phyloP scores from a whole-genome alignment of 2,329 filamentous ascomycete species.

The Aspergillus sp. region DNA sequence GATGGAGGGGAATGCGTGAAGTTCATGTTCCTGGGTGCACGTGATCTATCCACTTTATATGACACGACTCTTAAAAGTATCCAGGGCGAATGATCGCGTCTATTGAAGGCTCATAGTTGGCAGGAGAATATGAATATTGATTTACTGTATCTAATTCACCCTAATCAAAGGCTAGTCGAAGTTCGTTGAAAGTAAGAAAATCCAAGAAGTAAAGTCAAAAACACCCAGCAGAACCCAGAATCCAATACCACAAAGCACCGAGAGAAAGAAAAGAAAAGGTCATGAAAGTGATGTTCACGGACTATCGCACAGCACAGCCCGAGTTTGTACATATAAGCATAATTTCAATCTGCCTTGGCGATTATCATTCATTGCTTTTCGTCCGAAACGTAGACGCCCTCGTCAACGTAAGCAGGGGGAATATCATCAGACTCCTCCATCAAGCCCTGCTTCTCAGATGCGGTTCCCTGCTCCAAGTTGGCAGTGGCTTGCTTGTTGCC shows the following conservation, averaged over 20 bases:
- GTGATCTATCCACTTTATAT: constrained; percentile 4
- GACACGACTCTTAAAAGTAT: no score
- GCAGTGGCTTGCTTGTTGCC: constrained; percentile 19
- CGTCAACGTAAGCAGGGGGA: constrained; percentile 33
- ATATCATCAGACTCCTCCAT: constrained; percentile 29
- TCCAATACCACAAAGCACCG: not conserved
- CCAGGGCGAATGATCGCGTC: no score
- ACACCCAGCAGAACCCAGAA: not conserved
- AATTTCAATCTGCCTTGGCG: not conserved
- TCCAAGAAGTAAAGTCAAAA: not conserved
- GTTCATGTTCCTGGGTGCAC: constrained; percentile 10
- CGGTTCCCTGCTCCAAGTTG: constrained; percentile 29
- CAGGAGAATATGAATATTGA: no score
- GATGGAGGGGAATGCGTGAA: constrained; percentile 3
- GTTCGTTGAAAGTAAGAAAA: not conserved
- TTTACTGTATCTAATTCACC: no score
- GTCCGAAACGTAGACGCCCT: constrained; percentile 18
- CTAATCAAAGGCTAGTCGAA: no score
- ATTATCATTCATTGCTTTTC: constrained; percentile 26
- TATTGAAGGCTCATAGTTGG: no score
- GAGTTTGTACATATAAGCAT: not conserved
- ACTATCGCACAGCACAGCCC: not conserved
- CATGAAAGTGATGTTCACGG: not conserved
- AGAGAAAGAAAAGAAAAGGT: not conserved
- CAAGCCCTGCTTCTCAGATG: constrained; percentile 38